phyloP scores from a whole-genome alignment of 331 rosid species.

The Quercus tomentella region DNA sequence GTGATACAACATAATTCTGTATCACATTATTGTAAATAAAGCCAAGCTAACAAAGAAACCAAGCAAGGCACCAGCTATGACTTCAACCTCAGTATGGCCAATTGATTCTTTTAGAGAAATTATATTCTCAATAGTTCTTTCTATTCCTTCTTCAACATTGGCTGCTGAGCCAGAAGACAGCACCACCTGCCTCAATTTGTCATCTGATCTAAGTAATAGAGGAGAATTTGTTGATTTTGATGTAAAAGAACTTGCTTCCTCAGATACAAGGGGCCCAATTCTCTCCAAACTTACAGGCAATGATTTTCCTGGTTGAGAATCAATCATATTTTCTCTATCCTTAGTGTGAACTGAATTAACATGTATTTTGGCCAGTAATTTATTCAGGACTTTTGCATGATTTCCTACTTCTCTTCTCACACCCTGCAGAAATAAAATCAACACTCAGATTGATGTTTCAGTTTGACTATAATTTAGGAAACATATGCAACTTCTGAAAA shows the following conservation, averaged over 20 bases:
- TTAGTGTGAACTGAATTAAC: constrained; percentile 22
- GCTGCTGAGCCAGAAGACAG: constrained; percentile 24
- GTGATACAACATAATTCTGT: neutral
- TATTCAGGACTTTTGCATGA: constrained; percentile 70
- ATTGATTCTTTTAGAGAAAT: constrained; percentile 62
- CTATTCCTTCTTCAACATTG: constrained; percentile 33
- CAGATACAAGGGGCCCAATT: constrained; percentile 29
- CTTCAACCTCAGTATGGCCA: constrained; percentile 90
- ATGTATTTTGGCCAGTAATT: constrained; percentile 25
- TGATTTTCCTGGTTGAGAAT: constrained; percentile 39
- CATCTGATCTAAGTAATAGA: constrained; percentile 21
- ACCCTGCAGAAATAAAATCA: constrained; percentile 52
- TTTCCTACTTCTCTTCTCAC: constrained; percentile 93
- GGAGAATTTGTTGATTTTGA: constrained; percentile 24
- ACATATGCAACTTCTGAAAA: neutral
- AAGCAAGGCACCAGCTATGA: constrained; percentile 74
- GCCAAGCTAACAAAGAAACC: constrained; percentile 67
- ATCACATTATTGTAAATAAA: constrained; percentile 33
- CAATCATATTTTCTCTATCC: constrained; percentile 33
- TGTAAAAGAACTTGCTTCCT: constrained; percentile 31
- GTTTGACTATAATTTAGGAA: neutral
- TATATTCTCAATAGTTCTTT: constrained; percentile 14
- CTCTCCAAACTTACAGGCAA: constrained; percentile 24
- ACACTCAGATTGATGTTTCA: neutral
- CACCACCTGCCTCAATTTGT: constrained; percentile 19